phyloP scores from a whole-genome alignment of 2,329 filamentous ascomycete species.

The Apiospora hydei region DNA sequence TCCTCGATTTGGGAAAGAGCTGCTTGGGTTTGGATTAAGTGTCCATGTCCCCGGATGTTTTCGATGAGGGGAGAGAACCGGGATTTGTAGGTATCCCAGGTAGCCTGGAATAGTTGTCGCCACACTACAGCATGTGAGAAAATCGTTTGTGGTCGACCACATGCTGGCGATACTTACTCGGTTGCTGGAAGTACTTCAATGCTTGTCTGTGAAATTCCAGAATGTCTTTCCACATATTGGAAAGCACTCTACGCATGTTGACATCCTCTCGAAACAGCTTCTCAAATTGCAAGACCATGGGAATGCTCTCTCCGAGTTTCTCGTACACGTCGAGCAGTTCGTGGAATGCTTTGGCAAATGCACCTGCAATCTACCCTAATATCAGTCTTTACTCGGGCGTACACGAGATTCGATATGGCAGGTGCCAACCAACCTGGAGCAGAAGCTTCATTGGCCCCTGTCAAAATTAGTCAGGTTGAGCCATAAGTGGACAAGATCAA shows the following conservation, averaged over 20 bases:
- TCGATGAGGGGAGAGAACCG: constrained; percentile 6
- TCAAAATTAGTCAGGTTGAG: not conserved
- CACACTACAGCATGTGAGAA: not conserved
- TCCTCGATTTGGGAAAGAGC: not conserved
- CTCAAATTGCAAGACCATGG: not conserved
- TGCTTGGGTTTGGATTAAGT: not conserved
- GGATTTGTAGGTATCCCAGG: not conserved
- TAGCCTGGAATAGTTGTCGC: not conserved
- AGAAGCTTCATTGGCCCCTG: constrained; percentile 24
- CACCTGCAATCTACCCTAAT: not conserved
- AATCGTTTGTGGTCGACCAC: not conserved
- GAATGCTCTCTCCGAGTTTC: constrained; percentile 20
- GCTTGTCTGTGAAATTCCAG: constrained; percentile 23
- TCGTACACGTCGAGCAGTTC: constrained; percentile 20
- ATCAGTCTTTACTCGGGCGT: not conserved
- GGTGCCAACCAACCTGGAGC: not conserved
- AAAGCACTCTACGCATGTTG: constrained; percentile 2
- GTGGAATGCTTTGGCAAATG: constrained; percentile 17
- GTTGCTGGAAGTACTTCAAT: constrained; percentile 20
- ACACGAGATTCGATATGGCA: not conserved
- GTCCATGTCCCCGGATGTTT: not conserved
- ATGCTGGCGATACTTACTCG: not conserved
- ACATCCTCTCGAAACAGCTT: not conserved
- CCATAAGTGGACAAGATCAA: not conserved
- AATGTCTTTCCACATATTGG: constrained; percentile 16